Conservation (phyloP, 352 stramenopile genomes). For the Phytophthora quininea region DNA sequence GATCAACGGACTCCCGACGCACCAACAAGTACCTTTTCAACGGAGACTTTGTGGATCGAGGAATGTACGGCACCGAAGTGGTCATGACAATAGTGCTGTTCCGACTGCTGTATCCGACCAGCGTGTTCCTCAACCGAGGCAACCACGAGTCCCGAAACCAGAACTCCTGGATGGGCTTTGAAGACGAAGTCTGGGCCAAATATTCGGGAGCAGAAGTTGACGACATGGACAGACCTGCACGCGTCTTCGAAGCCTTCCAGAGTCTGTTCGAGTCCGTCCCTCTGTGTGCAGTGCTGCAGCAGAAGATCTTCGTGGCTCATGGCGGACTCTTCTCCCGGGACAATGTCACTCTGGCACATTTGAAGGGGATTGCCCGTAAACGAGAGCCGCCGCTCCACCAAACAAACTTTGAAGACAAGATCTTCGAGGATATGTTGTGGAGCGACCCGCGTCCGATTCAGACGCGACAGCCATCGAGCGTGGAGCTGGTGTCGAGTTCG, state of each 20-base stretch:
- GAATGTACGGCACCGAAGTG: slow-evolving; percentile 88
- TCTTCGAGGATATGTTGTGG: slow-evolving; percentile 95
- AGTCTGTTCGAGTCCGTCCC: slow-evolving; percentile 88
- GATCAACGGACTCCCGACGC: slow-evolving; percentile 89
- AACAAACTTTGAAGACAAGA: slow-evolving; percentile 90
- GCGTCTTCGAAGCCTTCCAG: slow-evolving; percentile 77
- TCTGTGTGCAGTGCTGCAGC: slow-evolving; percentile 90
- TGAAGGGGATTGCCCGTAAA: slow-evolving; percentile 91
- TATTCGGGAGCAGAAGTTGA: slow-evolving; percentile 73
- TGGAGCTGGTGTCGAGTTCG: slow-evolving; percentile 93
- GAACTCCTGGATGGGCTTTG: slow-evolving; percentile 94
- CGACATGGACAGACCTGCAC: slow-evolving; percentile 47
- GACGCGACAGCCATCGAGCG: slow-evolving; percentile 79
- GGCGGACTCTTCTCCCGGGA: slow-evolving; percentile 92
- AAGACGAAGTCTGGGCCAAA: slow-evolving; percentile 88
- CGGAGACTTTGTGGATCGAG: slow-evolving; percentile 96
- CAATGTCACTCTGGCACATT: slow-evolving; percentile 90
- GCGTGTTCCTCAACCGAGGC: slow-evolving; percentile 92
- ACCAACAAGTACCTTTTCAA: slow-evolving; percentile 98
- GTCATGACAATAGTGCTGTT: slow-evolving; percentile 81
- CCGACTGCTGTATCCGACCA: slow-evolving; percentile 81
- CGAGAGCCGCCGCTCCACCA: slow-evolving; percentile 91
- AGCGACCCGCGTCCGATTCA: slow-evolving; percentile 88
- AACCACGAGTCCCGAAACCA: slow-evolving; percentile 97
- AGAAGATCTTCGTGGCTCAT: slow-evolving; percentile 95